Percentiles rank a stretch among this genome's conserved stretches.
These are phyloP conservation scores for Aspergillus pseudoterreus DNA, from an alignment of 2,329 filamentous ascomycete species.

Conservation along the genomic window DNA sequence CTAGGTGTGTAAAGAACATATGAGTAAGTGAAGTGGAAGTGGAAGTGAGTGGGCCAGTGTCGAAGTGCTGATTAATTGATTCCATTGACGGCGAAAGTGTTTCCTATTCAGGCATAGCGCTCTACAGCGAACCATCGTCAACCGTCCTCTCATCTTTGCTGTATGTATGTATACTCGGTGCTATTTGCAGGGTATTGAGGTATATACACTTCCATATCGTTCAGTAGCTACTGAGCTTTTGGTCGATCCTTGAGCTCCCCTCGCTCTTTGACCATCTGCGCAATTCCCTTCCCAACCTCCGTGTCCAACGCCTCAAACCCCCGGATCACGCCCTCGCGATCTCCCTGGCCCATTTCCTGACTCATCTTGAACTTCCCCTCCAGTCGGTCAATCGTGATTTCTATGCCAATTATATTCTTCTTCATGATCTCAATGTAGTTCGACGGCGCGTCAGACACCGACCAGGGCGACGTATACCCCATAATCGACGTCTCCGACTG, in stretches of 20 bases:
- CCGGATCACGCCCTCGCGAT: slow-evolving; percentile 1
- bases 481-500: slow-evolving; percentile 55
- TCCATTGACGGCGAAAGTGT: not conserved
- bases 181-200: too few relatives aligned
- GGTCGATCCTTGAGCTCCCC: not conserved
- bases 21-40: too few relatives aligned
- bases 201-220: not conserved
- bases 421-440: slow-evolving; percentile 55
- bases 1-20: too few relatives aligned
- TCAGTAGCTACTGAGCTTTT: not conserved
- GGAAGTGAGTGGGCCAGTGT: not conserved
- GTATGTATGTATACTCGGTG: not conserved
- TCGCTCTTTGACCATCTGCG: slow-evolving; percentile 13
- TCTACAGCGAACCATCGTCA: too few relatives aligned
- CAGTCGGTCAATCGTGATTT: slow-evolving; percentile 54
- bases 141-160: not conserved
- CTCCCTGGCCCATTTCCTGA: slow-evolving; percentile 1
- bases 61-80: not conserved
- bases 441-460: slow-evolving; percentile 57
- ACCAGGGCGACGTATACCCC: slow-evolving; percentile 56
- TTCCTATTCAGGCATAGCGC: not conserved
- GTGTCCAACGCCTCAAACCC: not conserved
- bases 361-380: slow-evolving; percentile 48
- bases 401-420: slow-evolving; percentile 59
- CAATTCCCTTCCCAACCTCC: not conserved